A percentile compares a stretch with the other conserved stretches of the same genome.
These are phyloP conservation scores for Botrytis aclada DNA, from an alignment of 2,329 filamentous ascomycete species.

Conservation along the genomic window DNA sequence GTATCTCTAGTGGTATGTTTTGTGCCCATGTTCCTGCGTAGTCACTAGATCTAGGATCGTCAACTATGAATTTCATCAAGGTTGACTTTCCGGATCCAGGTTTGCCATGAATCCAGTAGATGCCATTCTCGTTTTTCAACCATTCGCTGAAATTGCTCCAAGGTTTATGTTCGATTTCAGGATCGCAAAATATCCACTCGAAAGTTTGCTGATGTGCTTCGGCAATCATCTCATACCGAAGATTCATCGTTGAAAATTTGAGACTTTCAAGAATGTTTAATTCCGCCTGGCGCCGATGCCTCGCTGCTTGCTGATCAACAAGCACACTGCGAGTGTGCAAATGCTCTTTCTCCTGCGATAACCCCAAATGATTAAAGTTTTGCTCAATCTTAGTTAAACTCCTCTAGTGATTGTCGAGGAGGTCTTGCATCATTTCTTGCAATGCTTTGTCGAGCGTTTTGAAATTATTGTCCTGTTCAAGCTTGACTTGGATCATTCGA, in stretches of 20 bases:
- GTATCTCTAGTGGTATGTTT: conserved; percentile 26
- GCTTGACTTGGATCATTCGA: background rate
- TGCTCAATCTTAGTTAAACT: background rate
- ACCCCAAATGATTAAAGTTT: background rate
- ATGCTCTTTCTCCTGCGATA: background rate
- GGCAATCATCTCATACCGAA: conserved; percentile 8
- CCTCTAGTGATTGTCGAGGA: background rate
- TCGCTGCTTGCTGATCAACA: background rate
- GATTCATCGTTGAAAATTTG: conserved; percentile 14
- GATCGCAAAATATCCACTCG: conserved; percentile 19
- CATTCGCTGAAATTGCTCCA: conserved; percentile 21
- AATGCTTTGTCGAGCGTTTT: background rate
- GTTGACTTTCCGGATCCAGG: conserved; percentile 34
- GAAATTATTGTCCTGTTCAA: background rate
- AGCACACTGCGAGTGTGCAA: background rate
- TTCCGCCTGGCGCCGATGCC: background rate
- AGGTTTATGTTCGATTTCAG: background rate
- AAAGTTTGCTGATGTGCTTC: conserved; percentile 20
- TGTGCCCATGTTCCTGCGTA: conserved; percentile 34
- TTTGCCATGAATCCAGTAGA: conserved; percentile 28
- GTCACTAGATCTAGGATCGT: background rate
- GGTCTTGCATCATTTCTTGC: background rate
- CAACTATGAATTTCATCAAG: conserved; percentile 24
- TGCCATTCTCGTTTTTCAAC: conserved; percentile 5
- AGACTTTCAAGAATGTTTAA: conserved; percentile 13